Conservation (phyloP, 148 eudicot genomes). For the Rhododendron ferrugineum region DNA sequence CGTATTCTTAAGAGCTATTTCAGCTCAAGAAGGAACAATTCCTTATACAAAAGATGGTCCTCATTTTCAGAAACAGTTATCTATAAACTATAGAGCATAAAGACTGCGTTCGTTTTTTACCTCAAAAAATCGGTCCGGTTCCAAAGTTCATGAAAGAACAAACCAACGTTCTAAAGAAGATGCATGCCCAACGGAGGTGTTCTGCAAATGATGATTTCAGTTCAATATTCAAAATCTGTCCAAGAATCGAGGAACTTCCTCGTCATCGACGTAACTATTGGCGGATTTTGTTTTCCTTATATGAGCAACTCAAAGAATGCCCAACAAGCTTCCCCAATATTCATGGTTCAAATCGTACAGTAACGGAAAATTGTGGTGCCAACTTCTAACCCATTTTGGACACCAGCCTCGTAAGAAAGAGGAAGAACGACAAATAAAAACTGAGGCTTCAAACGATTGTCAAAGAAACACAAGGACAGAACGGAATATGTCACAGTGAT, state of each 20-base stretch:
- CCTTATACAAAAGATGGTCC: no score
- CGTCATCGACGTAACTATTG: not conserved
- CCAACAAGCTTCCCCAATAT: not conserved
- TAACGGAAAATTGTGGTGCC: not conserved
- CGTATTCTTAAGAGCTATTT: not conserved
- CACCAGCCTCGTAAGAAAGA: not conserved
- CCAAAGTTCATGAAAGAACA: no score
- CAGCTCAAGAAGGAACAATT: no score
- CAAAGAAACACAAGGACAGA: not conserved
- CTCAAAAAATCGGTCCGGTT: no score
- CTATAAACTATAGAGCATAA: no score
- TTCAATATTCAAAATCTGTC: not conserved
- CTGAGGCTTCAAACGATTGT: not conserved
- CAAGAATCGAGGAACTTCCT: not conserved
- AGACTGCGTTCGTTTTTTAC: no score
- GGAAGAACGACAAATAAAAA: not conserved
- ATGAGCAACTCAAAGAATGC: not conserved
- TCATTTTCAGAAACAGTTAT: no score
- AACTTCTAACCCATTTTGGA: not conserved
- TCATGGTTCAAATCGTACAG: not conserved
- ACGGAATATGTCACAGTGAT: not conserved
- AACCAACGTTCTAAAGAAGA: no score
- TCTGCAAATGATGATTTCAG: no score
- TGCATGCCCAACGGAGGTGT: no score
- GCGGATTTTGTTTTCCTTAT: not conserved